Percentiles rank a stretch among this genome's conserved stretches.
Evolutionary conservation across 139 green algal species (phyloP).

Genomic region (Spirogloea muscicola): DNA sequence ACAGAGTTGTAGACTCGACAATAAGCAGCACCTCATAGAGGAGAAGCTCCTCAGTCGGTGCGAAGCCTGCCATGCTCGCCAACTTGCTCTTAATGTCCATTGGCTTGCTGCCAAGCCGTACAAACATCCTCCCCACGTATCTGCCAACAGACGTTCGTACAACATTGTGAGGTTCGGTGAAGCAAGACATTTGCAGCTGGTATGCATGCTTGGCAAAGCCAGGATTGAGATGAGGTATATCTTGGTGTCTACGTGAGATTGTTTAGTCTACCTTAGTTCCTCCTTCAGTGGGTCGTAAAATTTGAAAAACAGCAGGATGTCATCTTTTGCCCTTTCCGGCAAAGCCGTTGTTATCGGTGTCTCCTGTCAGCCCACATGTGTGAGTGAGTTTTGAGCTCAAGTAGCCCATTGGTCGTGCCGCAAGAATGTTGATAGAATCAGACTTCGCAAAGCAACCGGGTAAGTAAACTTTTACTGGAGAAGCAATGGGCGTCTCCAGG

Average conservation of each 20-base stretch:
- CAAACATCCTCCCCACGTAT: slow-evolving; percentile 56
- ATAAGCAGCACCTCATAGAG: slow-evolving; percentile 63
- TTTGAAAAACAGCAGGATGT: slow-evolving; percentile 90
- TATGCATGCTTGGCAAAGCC: no score
- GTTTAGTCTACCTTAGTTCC: slow-evolving; percentile 38
- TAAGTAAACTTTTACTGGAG: no score
- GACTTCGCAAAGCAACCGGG: no score
- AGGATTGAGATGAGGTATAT: no score
- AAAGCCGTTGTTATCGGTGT: no score
- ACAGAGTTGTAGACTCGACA: no score
- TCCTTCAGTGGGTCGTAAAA: slow-evolving; percentile 65
- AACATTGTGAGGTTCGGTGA: neutral
- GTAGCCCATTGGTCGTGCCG: no score
- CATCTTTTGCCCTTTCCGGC: slow-evolving; percentile 34
- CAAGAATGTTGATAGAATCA: no score
- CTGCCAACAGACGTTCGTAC: slow-evolving; percentile 13
- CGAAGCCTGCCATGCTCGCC: slow-evolving; percentile 48
- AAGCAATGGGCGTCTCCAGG: slow-evolving; percentile 27
- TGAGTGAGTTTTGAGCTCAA: no score
- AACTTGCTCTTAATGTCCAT: slow-evolving; percentile 48
- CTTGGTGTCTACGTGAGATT: no score
- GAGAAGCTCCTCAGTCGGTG: slow-evolving; percentile 36
- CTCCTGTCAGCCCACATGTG: no score
- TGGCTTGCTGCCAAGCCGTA: slow-evolving; percentile 40
- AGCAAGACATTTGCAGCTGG: no score